Evolutionary conservation across 1,139 yeast species (phyloP), one percentile per base, ranked within the genome.

Genomic region (Scheffersomyces parashehatae): DNA sequence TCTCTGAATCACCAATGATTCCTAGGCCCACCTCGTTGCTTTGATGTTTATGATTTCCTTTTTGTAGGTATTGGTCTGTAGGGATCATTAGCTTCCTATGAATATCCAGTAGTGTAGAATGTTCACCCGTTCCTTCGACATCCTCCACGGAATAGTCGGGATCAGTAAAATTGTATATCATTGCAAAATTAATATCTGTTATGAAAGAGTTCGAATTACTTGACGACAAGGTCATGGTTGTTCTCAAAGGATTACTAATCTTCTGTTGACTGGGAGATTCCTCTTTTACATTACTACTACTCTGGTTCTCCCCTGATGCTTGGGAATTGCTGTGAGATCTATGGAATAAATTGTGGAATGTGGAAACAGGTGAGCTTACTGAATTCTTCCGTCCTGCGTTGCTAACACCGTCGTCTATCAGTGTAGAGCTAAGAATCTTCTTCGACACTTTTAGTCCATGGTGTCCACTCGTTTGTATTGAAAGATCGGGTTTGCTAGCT

Each of bases 191-290:
- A 1, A 61, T 51, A 45, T 73, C 77, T 0, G 68, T 54, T n/a
- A 73, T 61, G 15, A 54, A 54, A 4, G 77, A 71, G 48, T 73
- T 73, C 14, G 77, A 71, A 47, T 65, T 73, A 46, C 65, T 71
- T 2, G 77, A 72, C 0, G 77, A 71, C 16, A 73, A 55, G 4
- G 64, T 56, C n/a, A 72, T 49, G 1, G 67, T 54, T 1, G 64
- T 55, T 45, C 71, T 51, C 13, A 54, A 46, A 6, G 56, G 49
- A 20, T 44, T 48, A 32, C 40, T 49, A 24, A 36, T 53, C 11
- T 49, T 41, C 29, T 50, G 48, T 44, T 53, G 57, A 14, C 47
- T 52, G 7, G 45, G n/a, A 11, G 38, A 39, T 11, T 53, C 54
- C 10, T 56, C 59, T 31, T 53, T 40, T 12, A 33, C 14, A 12